Percentiles rank a stretch among this genome's conserved stretches.
phyloP scores from a whole-genome alignment of 495 filamentous ascomycete species.

The Cairneyella variabilis region DNA sequence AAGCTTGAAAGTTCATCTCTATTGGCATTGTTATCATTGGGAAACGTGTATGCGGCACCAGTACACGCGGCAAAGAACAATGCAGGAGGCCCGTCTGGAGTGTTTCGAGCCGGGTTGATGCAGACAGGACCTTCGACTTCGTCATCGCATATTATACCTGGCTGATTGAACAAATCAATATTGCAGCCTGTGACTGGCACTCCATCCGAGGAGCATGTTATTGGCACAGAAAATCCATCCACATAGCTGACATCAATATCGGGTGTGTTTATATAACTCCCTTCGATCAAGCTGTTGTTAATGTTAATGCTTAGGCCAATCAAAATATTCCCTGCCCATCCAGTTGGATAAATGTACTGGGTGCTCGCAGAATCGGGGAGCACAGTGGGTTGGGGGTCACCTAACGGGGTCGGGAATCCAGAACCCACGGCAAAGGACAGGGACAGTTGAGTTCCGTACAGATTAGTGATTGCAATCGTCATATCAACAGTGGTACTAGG shows the following conservation, averaged over 20 bases:
- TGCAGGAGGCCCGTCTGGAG: neutral
- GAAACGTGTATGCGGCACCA: conserved; percentile 1
- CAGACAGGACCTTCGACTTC: conserved; percentile 1
- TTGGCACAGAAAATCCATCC: conserved; percentile 1
- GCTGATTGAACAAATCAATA: neutral
- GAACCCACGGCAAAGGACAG: neutral
- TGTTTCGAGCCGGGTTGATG: neutral
- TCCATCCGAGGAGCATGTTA: conserved; percentile 1
- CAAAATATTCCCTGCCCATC: neutral
- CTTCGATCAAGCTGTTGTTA: neutral
- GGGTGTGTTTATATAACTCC: neutral
- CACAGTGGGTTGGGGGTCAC: neutral
- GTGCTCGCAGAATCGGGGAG: neutral
- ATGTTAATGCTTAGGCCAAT: neutral
- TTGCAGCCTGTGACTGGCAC: neutral
- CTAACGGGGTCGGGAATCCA: neutral
- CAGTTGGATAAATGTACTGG: neutral
- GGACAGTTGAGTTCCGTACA: neutral
- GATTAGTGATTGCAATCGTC: neutral
- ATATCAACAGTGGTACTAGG: neutral
- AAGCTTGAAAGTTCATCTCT: neutral
- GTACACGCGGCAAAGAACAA: neutral
- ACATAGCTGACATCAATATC: conserved; percentile 1
- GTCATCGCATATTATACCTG: neutral
- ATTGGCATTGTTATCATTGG: conserved; percentile 3